Evolutionary conservation across 352 stramenopile species (phyloP).

Genomic region (Peronospora farinosa): DNA sequence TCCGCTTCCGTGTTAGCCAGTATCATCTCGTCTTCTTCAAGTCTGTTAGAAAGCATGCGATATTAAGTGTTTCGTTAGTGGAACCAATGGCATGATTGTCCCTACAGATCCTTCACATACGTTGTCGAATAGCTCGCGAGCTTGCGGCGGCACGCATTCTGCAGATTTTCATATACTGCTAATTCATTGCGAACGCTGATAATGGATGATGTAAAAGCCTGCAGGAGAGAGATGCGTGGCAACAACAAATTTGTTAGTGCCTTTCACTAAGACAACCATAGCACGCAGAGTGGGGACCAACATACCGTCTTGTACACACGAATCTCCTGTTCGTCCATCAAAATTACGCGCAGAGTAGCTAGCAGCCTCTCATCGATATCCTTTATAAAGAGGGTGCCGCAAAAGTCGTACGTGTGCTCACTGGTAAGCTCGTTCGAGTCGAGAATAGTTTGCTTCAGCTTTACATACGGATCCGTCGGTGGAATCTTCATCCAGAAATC

Average conservation of each 20-base stretch:
- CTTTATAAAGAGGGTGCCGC: conserved; percentile 43
- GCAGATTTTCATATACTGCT: conserved; percentile 47
- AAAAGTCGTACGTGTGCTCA: conserved; percentile 69
- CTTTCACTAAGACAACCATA: not conserved
- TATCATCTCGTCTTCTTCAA: conserved; percentile 39
- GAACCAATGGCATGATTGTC: not conserved
- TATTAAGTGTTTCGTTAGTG: not conserved
- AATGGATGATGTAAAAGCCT: conserved; percentile 42
- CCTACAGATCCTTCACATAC: conserved; percentile 21
- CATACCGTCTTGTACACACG: conserved; percentile 40
- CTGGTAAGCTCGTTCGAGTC: conserved; percentile 49
- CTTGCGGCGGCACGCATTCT: conserved; percentile 36
- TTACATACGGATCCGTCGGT: conserved; percentile 39
- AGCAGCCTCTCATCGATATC: conserved; percentile 57
- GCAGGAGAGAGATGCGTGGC: not conserved
- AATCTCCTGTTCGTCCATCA: conserved; percentile 54
- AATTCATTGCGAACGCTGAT: conserved; percentile 47
- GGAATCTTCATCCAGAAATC: conserved; percentile 76
- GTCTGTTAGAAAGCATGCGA: conserved; percentile 13
- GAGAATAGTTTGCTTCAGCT: conserved; percentile 59
- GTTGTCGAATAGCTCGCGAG: conserved; percentile 42
- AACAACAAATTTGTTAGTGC: conserved; percentile 1
- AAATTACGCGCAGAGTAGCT: conserved; percentile 48
- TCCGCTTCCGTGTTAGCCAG: conserved; percentile 22
- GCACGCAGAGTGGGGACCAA: not conserved